These are phyloP conservation scores for Macaranga tanarius DNA, from an alignment of 441 rosid genomes.

Conservation along the genomic window DNA sequence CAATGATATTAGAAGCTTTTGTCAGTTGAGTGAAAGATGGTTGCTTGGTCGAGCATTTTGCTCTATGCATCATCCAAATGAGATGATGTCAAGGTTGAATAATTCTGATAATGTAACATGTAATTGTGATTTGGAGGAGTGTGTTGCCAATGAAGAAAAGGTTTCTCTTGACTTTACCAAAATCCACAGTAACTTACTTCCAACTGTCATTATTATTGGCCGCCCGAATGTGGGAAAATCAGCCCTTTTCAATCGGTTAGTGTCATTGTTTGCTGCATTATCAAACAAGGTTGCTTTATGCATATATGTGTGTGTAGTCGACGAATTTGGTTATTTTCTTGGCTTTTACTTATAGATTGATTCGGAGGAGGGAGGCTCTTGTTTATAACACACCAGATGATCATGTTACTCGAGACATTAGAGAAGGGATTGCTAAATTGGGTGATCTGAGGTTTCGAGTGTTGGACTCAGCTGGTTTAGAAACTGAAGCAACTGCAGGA, in stretches of 20 bases:
- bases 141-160: conserved; percentile 28
- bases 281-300: background rate
- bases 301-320: background rate
- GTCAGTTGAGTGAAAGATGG: conserved; percentile 23
- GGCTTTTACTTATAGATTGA: conserved; percentile 48
- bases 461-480: conserved; percentile 93
- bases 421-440: conserved; percentile 91
- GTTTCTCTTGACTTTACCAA: conserved; percentile 62
- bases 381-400: conserved; percentile 88
- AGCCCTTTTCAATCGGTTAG: conserved; percentile 85
- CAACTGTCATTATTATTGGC: conserved; percentile 80
- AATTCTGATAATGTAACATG: conserved; percentile 13
- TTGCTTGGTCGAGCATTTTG: conserved; percentile 30
- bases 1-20: conserved; percentile 3
- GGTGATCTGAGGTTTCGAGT: conserved; percentile 79
- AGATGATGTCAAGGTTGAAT: conserved; percentile 17
- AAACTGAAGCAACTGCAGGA: conserved; percentile 82
- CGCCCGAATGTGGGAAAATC: conserved; percentile 96
- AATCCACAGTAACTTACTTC: conserved; percentile 57
- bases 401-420: conserved; percentile 91
- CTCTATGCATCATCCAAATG: conserved; percentile 23
- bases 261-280: conserved; percentile 5
- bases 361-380: conserved; percentile 88
- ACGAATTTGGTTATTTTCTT: background rate
- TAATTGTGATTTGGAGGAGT: conserved; percentile 4